phyloP scores from a whole-genome alignment of 257 asterid genomes.

The Solanum sitiens region DNA sequence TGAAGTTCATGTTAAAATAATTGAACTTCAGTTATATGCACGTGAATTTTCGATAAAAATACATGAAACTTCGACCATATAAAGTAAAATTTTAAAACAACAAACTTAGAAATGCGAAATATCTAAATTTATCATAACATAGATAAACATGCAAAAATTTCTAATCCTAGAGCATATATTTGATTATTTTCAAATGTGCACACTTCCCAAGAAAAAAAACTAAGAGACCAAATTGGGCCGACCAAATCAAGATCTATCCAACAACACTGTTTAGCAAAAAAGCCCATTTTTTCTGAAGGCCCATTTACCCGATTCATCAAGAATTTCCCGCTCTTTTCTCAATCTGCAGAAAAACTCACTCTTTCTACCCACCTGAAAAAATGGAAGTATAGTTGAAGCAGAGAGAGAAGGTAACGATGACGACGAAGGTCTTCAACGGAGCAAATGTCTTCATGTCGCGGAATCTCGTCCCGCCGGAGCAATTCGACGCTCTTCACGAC shows the following conservation, averaged over 20 bases:
- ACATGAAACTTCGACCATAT: not conserved
- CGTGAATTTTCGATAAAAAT: fast-evolving
- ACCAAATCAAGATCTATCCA: not conserved
- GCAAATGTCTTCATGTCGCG: constrained; percentile 72
- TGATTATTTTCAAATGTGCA: not conserved
- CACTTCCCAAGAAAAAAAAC: not conserved
- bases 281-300: not conserved
- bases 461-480: constrained; percentile 85
- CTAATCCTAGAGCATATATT: not conserved
- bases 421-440: constrained; percentile 63
- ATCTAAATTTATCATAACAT: too few relatives aligned
- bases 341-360: not conserved
- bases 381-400: not conserved
- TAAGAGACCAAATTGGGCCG: not conserved
- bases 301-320: not conserved
- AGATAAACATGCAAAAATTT: too few relatives aligned
- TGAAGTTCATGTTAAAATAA: not conserved
- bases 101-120: too few relatives aligned
- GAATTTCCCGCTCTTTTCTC: not conserved
- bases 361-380: not conserved
- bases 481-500: constrained; percentile 84
- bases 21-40: not conserved
- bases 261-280: not conserved
- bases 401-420: constrained; percentile 16
- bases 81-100: too few relatives aligned